Evolutionary conservation across 2,329 filamentous ascomycete genomes (phyloP).

Genomic region (Stagonosporopsis cucurbitacearum): DNA sequence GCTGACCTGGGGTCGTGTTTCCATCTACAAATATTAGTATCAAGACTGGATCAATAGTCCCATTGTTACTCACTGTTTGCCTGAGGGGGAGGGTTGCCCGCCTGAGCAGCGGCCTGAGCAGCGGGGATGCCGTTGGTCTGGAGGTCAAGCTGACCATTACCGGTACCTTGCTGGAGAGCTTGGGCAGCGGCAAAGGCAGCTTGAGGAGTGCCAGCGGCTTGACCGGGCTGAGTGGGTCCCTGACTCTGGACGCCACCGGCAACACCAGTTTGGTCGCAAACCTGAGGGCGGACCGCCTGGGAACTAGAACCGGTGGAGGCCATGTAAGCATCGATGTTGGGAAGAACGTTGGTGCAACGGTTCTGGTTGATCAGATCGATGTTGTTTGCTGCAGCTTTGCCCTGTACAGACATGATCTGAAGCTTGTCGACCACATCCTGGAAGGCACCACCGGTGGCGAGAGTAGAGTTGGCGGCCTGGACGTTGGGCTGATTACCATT

Average conservation of each 20-base stretch:
- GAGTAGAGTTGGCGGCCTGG: constrained; percentile 46
- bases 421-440: constrained; percentile 50
- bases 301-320: constrained; percentile 40
- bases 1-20: too few relatives aligned
- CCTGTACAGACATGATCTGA: constrained; percentile 45
- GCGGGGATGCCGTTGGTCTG: constrained; percentile 23
- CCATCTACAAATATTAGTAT: too few relatives aligned
- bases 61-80: too few relatives aligned
- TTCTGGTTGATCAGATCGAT: constrained; percentile 49
- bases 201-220: constrained; percentile 39
- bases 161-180: constrained; percentile 36
- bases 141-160: constrained; percentile 37
- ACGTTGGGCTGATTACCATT: constrained; percentile 37
- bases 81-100: constrained; percentile 10
- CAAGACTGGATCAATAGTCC: too few relatives aligned
- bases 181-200: constrained; percentile 40
- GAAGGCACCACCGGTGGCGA: constrained; percentile 47
- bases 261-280: constrained; percentile 45
- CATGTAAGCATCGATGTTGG: constrained; percentile 48
- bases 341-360: constrained; percentile 46
- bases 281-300: constrained; percentile 40
- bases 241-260: constrained; percentile 40
- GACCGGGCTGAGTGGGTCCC: constrained; percentile 39
- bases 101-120: constrained; percentile 15
- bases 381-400: constrained; percentile 39